Base-by-base conservation (phyloP, 345 rosid genomes). In the Lepidium africanum region DNA sequence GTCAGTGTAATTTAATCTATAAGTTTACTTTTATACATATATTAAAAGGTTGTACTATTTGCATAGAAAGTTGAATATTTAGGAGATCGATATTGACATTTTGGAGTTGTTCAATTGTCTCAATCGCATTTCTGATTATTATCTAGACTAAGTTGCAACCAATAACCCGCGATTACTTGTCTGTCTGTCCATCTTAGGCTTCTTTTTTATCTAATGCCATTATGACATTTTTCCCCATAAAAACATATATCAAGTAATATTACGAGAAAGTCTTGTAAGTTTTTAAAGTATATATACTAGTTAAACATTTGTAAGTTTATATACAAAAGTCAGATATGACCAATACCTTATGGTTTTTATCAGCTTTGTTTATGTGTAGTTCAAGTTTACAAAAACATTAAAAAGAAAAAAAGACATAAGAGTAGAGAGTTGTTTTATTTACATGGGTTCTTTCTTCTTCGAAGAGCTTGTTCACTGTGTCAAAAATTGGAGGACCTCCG, bases 361-460 rank as follows among this genome's bases (percentile, higher is more conserved):
- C 32, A 27, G 6, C 32, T 4, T 27, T 27, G 32, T 4, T 27
- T 27, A 5, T 4, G 5, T 27, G 27, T 27, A 27, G 32, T 27
- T 27, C 32, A 27, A 27, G 32, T 27, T 27, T 6, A 27, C 6
- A 27, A 27, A 27, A 27, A 5, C 32, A 27, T 4, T 2, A 2
- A 2, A 32, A 16, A 21, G 33, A 4, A 15, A 46, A 16, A 2
- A n/a, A 7, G 67, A 54, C 2, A 54, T 5, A 43, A 46, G 49
- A 68, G 58, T 11, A 55, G 7, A 36, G 55, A 16, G 52, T 42
- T 51, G 30, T 43, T 59, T 16, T 25, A 17, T 0, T 68, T 75
- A 82, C 87, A 82, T 80, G 77, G n/a, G 86, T 88, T 72, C 88
- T 74, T 76, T 83, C 94, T 72, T 82, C 75, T 70, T 87, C 94